Evolutionary conservation across 345 rosid species (phyloP).

Genomic region (Gynandropsis gynandra): DNA sequence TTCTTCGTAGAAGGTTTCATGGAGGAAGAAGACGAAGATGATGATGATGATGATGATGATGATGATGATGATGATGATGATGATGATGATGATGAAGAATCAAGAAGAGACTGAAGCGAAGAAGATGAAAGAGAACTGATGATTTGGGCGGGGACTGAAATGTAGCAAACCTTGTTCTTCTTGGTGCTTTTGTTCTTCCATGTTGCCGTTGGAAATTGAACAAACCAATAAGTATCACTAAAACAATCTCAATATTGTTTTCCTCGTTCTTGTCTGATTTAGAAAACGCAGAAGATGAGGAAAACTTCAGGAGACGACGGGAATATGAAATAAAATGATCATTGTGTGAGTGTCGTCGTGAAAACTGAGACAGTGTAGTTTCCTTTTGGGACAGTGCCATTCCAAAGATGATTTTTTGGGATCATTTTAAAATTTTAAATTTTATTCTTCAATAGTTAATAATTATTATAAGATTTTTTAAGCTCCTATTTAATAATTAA

Average conservation of each 20-base stretch:
- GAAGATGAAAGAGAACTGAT: conserved; percentile 50
- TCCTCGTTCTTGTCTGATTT: no score
- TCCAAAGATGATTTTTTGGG: conserved; percentile 13
- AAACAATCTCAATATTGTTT: background rate
- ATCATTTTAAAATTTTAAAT: conserved; percentile 2
- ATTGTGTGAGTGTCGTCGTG: no score
- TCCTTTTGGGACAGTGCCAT: conserved; percentile 8
- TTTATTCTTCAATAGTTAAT: conserved; percentile 2
- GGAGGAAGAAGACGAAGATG: no score
- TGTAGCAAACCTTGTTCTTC: conserved; percentile 42
- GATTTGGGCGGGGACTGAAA: conserved; percentile 53
- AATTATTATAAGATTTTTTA: background rate
- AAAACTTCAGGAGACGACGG: conserved; percentile 22
- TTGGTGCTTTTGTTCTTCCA: conserved; percentile 23
- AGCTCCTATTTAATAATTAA: no score
- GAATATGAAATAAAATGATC: background rate
- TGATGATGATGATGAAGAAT: conserved; percentile 40
- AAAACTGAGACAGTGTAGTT: conserved; percentile 6
- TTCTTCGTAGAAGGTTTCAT: conserved; percentile 24
- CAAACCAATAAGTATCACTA: background rate
- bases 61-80: no score
- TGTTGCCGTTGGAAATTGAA: conserved; percentile 32
- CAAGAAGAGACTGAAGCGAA: conserved; percentile 48
- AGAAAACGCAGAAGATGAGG: background rate
- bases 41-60: no score